Conservation (phyloP, 331 rosid genomes). For the Prunus yedoensis region DNA sequence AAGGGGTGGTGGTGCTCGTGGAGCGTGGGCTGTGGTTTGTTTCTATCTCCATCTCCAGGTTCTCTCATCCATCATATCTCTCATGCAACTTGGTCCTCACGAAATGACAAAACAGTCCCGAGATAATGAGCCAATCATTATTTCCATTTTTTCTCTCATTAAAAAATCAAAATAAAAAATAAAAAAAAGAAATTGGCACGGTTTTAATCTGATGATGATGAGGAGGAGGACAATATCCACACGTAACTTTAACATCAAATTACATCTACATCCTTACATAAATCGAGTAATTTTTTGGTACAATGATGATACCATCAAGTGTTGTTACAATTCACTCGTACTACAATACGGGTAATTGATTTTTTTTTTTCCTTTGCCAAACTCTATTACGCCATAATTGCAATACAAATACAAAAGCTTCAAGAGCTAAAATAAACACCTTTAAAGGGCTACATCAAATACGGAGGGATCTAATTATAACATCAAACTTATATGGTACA, state of each 20-base stretch:
- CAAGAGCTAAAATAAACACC: accelerated
- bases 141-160: not conserved
- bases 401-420: too few relatives aligned
- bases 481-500: too few relatives aligned
- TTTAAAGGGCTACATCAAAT: accelerated
- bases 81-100: not conserved
- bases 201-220: too few relatives aligned
- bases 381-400: too few relatives aligned
- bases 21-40: not conserved
- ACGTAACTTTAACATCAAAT: not conserved
- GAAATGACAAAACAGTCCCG: conserved; percentile 8
- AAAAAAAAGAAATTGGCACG: too few relatives aligned
- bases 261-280: not conserved
- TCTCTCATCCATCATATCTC: not conserved
- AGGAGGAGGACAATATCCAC: not conserved
- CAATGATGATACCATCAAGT: too few relatives aligned
- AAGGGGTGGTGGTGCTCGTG: too few relatives aligned
- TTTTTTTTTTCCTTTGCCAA: too few relatives aligned
- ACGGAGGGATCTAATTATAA: accelerated
- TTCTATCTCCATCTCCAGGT: conserved; percentile 6
- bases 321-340: too few relatives aligned
- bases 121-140: conserved; percentile 19
- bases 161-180: not conserved
- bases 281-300: too few relatives aligned
- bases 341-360: too few relatives aligned